These are phyloP conservation scores for Paramecium primaurelia DNA, from an alignment of 73 alveolate genomes.

Conservation along the genomic window DNA sequence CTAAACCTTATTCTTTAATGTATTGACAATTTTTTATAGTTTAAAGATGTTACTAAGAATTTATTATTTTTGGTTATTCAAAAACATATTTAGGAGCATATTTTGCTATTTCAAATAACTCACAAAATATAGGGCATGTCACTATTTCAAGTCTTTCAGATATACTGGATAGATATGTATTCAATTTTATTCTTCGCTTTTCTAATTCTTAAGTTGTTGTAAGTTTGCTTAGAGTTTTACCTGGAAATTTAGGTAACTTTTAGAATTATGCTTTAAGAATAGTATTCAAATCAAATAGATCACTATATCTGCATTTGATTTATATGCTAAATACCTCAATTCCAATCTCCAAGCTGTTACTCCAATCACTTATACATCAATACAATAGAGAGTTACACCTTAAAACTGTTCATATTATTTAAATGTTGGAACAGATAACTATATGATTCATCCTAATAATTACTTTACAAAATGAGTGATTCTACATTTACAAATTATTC, in stretches of 20 bases:
- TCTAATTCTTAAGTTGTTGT: not conserved
- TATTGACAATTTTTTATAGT: not conserved
- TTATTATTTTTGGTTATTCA: not conserved
- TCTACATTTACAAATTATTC: not conserved
- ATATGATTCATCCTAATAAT: not conserved
- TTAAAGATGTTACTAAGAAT: not conserved
- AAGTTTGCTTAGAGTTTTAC: not conserved
- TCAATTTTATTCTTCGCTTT: not conserved
- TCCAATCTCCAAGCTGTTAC: not conserved
- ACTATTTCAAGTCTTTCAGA: not conserved
- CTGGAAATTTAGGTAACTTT: not conserved
- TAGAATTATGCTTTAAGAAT: not conserved
- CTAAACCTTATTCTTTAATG: not conserved
- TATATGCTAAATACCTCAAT: not conserved
- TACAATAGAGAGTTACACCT: not conserved
- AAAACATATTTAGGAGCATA: not conserved
- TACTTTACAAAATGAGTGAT: not conserved
- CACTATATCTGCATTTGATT: not conserved
- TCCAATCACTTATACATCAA: not conserved
- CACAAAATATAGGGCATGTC: not conserved
- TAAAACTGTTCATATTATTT: not conserved
- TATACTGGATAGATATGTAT: not conserved
- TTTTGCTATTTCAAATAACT: not conserved
- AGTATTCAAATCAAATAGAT: not conserved
- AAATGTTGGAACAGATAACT: not conserved